phyloP scores from a whole-genome alignment of 768 basidiomycete species.

The Lyophyllum semitale region DNA sequence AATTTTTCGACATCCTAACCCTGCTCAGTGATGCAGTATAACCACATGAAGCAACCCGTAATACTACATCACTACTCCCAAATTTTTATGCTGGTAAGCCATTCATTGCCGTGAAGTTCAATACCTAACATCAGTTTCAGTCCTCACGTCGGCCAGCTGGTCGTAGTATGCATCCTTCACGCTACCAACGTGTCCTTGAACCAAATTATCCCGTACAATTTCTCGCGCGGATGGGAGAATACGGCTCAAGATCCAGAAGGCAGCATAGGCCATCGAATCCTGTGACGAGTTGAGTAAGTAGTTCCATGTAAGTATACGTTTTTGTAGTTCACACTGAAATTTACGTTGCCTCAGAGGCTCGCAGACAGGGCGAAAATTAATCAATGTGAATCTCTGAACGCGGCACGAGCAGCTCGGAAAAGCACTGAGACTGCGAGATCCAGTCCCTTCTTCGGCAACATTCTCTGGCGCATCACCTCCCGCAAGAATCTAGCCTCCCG shows the following conservation, averaged over 20 bases:
- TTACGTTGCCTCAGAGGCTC: slow-evolving; percentile 49
- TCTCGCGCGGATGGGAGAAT: slow-evolving; percentile 87
- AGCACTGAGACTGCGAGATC: slow-evolving; percentile 72
- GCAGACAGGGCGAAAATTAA: slow-evolving; percentile 62
- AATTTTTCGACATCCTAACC: not conserved
- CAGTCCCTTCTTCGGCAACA: slow-evolving; percentile 81
- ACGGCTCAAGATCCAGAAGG: slow-evolving; percentile 89
- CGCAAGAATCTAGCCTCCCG: no score
- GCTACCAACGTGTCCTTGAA: slow-evolving; percentile 60
- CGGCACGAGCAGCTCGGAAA: slow-evolving; percentile 74
- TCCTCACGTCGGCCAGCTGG: slow-evolving; percentile 90
- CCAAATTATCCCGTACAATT: slow-evolving; percentile 60
- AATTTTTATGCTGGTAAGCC: slow-evolving; percentile 82
- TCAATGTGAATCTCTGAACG: slow-evolving; percentile 72
- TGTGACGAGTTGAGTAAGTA: no score
- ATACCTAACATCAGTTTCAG: slow-evolving; percentile 24
- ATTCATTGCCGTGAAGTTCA: not conserved
- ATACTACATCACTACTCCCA: slow-evolving; percentile 88
- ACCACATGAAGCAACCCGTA: slow-evolving; percentile 46
- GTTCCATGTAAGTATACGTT: slow-evolving; percentile 62
- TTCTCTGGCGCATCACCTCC: slow-evolving; percentile 90
- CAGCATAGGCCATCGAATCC: slow-evolving; percentile 65
- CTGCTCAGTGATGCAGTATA: slow-evolving; percentile 3
- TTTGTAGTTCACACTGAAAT: not conserved
- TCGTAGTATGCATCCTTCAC: slow-evolving; percentile 83